Evolutionary conservation across 768 basidiomycete genomes (phyloP).

Genomic region (Rhodotorula taiwanensis): DNA sequence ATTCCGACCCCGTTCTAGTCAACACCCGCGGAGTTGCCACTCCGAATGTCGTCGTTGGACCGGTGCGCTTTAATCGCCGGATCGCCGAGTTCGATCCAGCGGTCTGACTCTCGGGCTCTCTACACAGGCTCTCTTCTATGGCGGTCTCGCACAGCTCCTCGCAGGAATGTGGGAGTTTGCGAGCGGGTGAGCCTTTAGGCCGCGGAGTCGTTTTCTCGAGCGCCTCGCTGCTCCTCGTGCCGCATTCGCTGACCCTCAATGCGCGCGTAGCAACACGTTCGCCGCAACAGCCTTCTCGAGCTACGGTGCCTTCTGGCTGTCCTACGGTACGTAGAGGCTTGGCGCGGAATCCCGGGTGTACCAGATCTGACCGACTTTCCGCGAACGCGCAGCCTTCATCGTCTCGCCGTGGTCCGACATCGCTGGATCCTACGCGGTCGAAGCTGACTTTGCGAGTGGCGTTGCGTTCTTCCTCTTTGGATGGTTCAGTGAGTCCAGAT

Average conservation of each 20-base stretch:
- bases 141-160: conserved; percentile 38
- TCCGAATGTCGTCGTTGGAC: conserved; percentile 34
- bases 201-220: too few species aligned
- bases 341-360: too few species aligned
- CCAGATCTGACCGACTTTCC: too few species aligned
- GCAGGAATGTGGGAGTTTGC: conserved; percentile 46
- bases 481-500: conserved; percentile 3
- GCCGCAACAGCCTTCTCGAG: conserved; percentile 58
- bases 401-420: conserved; percentile 65
- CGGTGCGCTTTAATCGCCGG: conserved; percentile 10
- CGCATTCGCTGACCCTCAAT: neutral
- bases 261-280: conserved; percentile 45
- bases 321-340: neutral
- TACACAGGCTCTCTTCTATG: conserved; percentile 1
- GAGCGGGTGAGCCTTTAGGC: conserved; percentile 15
- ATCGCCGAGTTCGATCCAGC: neutral
- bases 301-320: conserved; percentile 84
- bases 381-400: too few species aligned
- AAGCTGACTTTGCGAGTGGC: conserved; percentile 52
- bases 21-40: conserved; percentile 34
- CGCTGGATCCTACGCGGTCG: conserved; percentile 50
- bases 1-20: conserved; percentile 17
- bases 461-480: conserved; percentile 56
- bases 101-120: too few species aligned
- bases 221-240: too few species aligned